A percentile compares a stretch with the other conserved stretches of the same genome.
These are phyloP conservation scores for Aristolochia californica DNA, from an alignment of 164 flowering plant species.

Conservation along the genomic window DNA sequence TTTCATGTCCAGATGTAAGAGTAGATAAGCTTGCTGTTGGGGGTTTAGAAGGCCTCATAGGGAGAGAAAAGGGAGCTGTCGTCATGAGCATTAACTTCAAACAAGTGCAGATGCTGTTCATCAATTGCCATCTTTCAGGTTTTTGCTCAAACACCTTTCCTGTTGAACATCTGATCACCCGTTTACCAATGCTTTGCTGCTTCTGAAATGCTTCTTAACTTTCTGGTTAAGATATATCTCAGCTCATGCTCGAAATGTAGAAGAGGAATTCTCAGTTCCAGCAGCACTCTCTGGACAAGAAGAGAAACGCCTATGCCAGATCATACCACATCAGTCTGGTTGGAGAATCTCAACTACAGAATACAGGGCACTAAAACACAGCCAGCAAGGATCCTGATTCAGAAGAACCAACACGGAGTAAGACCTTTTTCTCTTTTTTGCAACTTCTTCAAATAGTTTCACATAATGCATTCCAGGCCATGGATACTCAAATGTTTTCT, in stretches of 20 bases:
- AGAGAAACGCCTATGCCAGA: conserved; percentile 36
- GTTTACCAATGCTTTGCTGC: background rate
- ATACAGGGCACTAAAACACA: conserved; percentile 41
- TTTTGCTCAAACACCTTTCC: background rate
- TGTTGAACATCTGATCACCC: background rate
- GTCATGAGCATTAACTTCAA: conserved; percentile 51
- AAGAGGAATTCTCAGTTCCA: conserved; percentile 51
- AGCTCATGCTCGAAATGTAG: conserved; percentile 72
- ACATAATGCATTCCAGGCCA: too few relatives aligned
- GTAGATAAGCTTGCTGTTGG: conserved; percentile 42
- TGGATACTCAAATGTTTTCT: too few relatives aligned
- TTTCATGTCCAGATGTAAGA: conserved; percentile 31
- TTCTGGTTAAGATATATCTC: too few relatives aligned
- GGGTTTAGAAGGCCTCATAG: conserved; percentile 48
- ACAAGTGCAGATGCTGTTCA: conserved; percentile 44
- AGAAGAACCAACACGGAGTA: conserved; percentile 42
- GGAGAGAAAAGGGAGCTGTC: conserved; percentile 74
- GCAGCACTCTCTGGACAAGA: conserved; percentile 41
- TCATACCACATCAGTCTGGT: conserved; percentile 54
- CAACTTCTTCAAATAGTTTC: too few relatives aligned
- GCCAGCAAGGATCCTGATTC: conserved; percentile 46
- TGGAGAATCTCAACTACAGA: conserved; percentile 77
- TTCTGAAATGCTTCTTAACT: background rate
- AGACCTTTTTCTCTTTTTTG: conserved; percentile 1
- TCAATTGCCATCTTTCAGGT: conserved; percentile 76